Evolutionary conservation across 208 protist genomes (phyloP), one percentile per base, ranked within the genome.

Genomic region (Acanthamoeba lenticulata): DNA sequence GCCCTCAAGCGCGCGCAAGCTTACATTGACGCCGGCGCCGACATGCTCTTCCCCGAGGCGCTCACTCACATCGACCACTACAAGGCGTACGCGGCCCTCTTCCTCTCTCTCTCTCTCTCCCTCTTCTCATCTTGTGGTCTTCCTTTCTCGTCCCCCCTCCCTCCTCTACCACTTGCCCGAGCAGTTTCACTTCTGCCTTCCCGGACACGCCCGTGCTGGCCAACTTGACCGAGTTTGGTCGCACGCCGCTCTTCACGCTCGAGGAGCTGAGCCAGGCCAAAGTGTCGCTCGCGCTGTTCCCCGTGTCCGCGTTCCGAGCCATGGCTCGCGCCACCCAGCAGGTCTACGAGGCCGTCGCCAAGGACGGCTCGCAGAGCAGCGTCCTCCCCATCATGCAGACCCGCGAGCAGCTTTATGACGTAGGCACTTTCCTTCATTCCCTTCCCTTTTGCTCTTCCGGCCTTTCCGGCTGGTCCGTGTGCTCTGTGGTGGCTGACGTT

Each of bases 11-110:
- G 94, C 79, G 72, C 85, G 34, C 74, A 95, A n/a, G 93, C 92
- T 2, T 95, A 96, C 44, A 94, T 95, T 5, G 77, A 42, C 79
- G 96, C 95, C 21, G 95, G 95, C 79, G 96, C 96, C 65, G 96
- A 97, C 29, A 97, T 97, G 96, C 62, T 97, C 4, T 97, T 97
- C 67, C 96, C 96, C 52, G 96, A 97, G 65, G 96, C 96, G 29
- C 47, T 96, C 44, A 96, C 94, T n/a, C 77, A 94, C 21, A 62
- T 97, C 27, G 86, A 91, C 36, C 92, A 97, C 55, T 97, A 27
- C 65, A 74, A 74, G 38, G 65, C 65, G 65, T 74, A 74, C 65
- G n/a, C 6, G 65, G 21, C 21, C n/a, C n/a, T n/a, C n/a, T n/a
- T n/a, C n/a, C n/a, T n/a, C n/a, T n/a, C n/a, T n/a, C n/a, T n/a